Evolutionary conservation across 805 yeast species (phyloP), one percentile per base, ranked within the genome.

Genomic region (Debaryomyces prosopidis): DNA sequence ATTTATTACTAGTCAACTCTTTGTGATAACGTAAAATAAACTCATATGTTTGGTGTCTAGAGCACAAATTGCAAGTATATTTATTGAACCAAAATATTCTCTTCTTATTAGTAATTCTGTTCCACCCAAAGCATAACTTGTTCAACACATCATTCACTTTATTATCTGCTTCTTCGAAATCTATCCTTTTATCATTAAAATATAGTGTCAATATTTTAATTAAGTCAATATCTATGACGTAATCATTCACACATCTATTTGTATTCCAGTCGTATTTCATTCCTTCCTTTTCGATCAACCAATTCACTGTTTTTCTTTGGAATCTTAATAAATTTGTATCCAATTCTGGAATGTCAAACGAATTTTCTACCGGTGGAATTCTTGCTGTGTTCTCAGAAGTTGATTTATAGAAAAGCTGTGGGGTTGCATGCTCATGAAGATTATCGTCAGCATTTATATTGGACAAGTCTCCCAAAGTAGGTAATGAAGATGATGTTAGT

Each of bases 241-340:
- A 58, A 0, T 55, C 35, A 2, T 48, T 44, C 10, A 50, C 49
- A 14, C 66, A 63, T 4, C 62, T 23, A 18, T 57, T 53, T 0
- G 63, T 57, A 1, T 50, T 39, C 28, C 54, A 51, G 47, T 71
- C 61, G 44, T 71, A 74, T 9, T 35, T 23, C 4, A 71, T 72
- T 35, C 79, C 72, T 56, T 84, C 89, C 47, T 68, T 73, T 0
- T 62, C 49, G 4, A 84, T 60, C 55, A 83, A 62, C 89, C 89
- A 84, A 14, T 66, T 60, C 1, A 84, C 71, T 2, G 86, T 73
- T 36, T 71, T 75, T 4, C 67, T 68, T 57, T 84, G 89, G 48
- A 82, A 84, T 2, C 64, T 63, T 19, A 79, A 55, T 6, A 80
- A 59, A 11, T 64, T 63, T 0, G 80, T 68, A 8, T 69, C 74